Evolutionary conservation across 1,284 basidiomycete genomes (phyloP).

Genomic region (Rhodotorula mucilaginosa): DNA sequence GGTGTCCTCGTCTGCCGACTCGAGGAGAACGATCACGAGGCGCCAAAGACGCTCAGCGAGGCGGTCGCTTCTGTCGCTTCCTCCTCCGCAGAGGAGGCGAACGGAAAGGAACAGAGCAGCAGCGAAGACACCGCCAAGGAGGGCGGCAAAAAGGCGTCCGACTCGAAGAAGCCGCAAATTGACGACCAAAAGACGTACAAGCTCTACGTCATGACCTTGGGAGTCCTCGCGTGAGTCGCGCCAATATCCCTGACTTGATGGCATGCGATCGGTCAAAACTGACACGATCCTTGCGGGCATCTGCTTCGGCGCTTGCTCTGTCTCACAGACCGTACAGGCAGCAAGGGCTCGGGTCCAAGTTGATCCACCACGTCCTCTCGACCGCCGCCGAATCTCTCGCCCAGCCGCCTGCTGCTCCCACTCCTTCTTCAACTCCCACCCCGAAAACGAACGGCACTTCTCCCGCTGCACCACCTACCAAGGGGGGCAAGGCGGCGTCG

Average conservation of each 20-base stretch:
- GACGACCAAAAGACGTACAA: conserved; percentile 34
- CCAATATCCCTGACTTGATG: no score
- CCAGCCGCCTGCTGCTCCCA: conserved; percentile 15
- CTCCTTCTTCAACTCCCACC: conserved; percentile 28
- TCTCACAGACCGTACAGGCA: conserved; percentile 47
- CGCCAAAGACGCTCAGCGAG: conserved; percentile 15
- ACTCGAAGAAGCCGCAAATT: neutral
- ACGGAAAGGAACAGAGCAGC: neutral
- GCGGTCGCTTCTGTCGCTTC: neutral
- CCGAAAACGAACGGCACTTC: conserved; percentile 1
- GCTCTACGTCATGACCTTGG: conserved; percentile 52
- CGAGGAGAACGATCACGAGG: conserved; percentile 36
- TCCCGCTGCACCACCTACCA: conserved; percentile 30
- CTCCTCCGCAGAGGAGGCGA: no score
- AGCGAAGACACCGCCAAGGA: neutral
- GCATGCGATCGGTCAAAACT: neutral
- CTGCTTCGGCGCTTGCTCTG: neutral
- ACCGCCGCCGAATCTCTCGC: conserved; percentile 45
- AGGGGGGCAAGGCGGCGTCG: conserved; percentile 2
- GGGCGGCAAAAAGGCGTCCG: neutral
- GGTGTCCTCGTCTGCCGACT: conserved; percentile 49
- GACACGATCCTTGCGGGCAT: neutral
- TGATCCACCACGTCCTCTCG: conserved; percentile 47
- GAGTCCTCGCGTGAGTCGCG: conserved; percentile 45
- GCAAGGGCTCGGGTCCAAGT: conserved; percentile 48